Base-by-base conservation (phyloP, 805 yeast genomes). In the Candida maris region DNA sequence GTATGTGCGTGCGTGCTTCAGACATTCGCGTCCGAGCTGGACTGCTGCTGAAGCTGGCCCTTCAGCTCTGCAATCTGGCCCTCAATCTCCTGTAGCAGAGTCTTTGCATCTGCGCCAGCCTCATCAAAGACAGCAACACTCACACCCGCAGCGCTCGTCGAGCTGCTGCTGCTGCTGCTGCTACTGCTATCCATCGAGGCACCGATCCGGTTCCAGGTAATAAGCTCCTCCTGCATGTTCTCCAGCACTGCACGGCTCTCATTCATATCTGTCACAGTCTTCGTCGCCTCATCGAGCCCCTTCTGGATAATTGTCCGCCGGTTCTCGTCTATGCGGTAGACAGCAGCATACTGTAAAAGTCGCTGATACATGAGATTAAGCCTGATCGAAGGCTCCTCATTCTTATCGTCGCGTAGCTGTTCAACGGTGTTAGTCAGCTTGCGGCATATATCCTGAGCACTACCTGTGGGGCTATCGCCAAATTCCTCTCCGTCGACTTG, bases 61-160 rank as follows among this genome's bases (percentile, higher is more conserved):
- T 75, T 75, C 24, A 78, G 52, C 15, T 51, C 52, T 30, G 44
- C 54, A 6, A 78, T 68, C 45, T 72, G 77, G 14, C 52, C 58
- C 44, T 70, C 75, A 42, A 73, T 81, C 24, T 54, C 54, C 4
- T 46, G 56, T 2, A 77, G 71, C 34, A 68, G 43, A 25, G 65
- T 71, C 17, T 63, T 64, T 6, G 66, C 61, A 27, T 34, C 41
- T 18, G 22, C 43, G 12, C 48, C 45, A 13, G 19, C 31, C 24
- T 17, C 35, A 15, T 34, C 39, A 17, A 27, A 34, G 19, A 33
- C 38, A 3, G 42, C 48, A 22, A 44, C 45, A 16, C 30, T 35
- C 37, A 44, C 28, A 18, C 27, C 41, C 9, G 22, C 32, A 8
- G 30, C 38, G 12, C 22, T 17, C 17, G 6, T 5, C 18, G 20